Percentiles rank a stretch among this genome's conserved stretches.
Conservation (phyloP, 306 rosid genomes). For the Comarum palustre region DNA sequence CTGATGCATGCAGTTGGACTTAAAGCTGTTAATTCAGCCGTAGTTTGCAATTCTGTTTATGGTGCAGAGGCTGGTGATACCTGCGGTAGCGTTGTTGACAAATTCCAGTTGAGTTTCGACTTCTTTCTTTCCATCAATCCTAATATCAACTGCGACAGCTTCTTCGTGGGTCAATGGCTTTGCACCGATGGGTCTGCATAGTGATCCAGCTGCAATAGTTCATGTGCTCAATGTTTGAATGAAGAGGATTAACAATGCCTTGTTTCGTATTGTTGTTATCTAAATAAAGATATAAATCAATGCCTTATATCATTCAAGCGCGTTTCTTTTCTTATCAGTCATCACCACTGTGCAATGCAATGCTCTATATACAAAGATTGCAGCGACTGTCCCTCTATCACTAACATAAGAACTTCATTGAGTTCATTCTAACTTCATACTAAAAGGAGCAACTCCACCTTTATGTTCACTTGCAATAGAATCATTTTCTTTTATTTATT, state of each 20-base stretch:
- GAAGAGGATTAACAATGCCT: background rate
- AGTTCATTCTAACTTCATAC: no score
- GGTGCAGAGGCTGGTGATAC: slow-evolving; percentile 7
- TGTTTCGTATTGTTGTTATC: background rate
- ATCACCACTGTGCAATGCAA: background rate
- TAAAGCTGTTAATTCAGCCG: background rate
- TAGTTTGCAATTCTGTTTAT: background rate
- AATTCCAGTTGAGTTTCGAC: background rate
- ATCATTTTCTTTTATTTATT: no score
- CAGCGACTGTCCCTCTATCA: no score
- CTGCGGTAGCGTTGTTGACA: background rate
- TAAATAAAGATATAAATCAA: background rate
- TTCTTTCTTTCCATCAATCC: background rate
- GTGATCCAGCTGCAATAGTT: background rate
- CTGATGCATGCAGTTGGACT: background rate
- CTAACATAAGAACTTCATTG: no score
- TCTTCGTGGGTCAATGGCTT: slow-evolving; percentile 14
- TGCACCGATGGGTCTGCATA: background rate
- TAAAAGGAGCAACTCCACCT: no score
- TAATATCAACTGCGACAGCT: slow-evolving; percentile 1
- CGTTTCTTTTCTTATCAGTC: no score
- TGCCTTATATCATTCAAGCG: no score
- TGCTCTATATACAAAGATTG: background rate
- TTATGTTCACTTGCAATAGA: no score
- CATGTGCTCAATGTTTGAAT: background rate